Evolutionary conservation across 139 green algal genomes (phyloP).

Genomic region (Volvox reticuliferus): DNA sequence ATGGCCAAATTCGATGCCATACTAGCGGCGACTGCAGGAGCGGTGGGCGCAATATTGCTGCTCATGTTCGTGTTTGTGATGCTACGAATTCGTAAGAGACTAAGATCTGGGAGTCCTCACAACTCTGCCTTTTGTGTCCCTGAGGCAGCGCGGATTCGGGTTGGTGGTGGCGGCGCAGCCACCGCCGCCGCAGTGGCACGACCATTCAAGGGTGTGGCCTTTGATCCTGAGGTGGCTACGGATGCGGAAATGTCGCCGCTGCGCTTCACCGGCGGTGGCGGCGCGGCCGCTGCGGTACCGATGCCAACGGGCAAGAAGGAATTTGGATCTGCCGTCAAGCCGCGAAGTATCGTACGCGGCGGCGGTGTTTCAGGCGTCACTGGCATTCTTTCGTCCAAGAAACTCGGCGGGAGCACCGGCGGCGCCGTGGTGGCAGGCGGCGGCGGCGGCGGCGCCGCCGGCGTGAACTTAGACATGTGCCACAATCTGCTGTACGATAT

Average conservation of each 20-base stretch:
- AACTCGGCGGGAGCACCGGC: background rate
- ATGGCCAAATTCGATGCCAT: background rate
- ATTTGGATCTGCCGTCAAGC: too few relatives aligned
- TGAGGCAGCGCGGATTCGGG: background rate
- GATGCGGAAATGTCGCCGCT: too few relatives aligned
- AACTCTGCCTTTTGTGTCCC: background rate
- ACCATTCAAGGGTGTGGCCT: background rate
- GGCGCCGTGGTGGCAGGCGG: background rate
- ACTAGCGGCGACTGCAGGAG: background rate
- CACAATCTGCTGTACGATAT: conserved; percentile 13
- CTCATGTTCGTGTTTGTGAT: background rate
- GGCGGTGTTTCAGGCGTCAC: too few relatives aligned
- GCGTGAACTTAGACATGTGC: conserved; percentile 6
- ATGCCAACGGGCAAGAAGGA: too few relatives aligned
- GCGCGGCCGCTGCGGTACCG: too few relatives aligned
- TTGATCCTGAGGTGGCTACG: too few relatives aligned
- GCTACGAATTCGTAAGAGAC: background rate
- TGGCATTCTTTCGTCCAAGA: too few relatives aligned
- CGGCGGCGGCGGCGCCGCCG: background rate
- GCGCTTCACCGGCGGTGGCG: too few relatives aligned
- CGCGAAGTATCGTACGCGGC: too few relatives aligned
- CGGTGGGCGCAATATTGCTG: background rate
- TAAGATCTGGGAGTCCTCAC: background rate
- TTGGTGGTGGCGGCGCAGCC: background rate
- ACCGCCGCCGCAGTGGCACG: background rate